Evolutionary conservation across 2,329 filamentous ascomycete genomes (phyloP).

Genomic region (Aspergillus luchuensis): DNA sequence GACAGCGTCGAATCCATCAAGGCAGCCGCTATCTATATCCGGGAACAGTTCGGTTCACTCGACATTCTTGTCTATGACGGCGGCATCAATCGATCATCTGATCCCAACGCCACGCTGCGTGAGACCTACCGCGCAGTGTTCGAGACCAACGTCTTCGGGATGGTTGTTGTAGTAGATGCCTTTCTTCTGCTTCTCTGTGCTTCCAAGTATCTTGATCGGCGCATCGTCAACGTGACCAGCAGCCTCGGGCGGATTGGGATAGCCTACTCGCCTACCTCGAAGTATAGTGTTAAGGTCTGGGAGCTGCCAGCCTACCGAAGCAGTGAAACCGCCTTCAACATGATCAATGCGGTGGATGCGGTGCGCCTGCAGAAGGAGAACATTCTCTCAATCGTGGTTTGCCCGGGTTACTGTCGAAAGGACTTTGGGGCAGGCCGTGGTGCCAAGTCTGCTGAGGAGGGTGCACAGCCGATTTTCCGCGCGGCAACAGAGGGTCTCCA

Average conservation of each 20-base stretch:
- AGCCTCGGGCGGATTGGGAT: conserved; percentile 11
- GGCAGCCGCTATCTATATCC: neutral
- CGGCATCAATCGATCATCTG: neutral
- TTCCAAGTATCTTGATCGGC: conserved; percentile 8
- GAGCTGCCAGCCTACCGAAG: conserved; percentile 8
- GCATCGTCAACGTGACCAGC: conserved; percentile 12
- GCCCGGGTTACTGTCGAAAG: neutral
- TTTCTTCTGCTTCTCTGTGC: conserved; percentile 11
- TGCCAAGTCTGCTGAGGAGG: neutral
- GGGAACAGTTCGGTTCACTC: neutral
- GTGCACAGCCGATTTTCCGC: neutral
- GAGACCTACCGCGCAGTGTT: conserved; percentile 7
- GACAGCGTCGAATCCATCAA: neutral
- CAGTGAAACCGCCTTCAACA: conserved; percentile 12
- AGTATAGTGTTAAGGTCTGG: conserved; percentile 4
- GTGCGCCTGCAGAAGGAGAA: neutral
- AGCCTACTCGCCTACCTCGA: neutral
- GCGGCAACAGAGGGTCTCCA: neutral
- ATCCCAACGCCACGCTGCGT: conserved; percentile 6
- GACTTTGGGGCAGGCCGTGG: neutral
- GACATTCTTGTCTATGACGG: neutral
- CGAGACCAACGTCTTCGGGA: conserved; percentile 10
- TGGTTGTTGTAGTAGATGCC: neutral
- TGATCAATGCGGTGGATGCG: conserved; percentile 9
- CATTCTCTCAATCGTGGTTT: neutral